phyloP scores from a whole-genome alignment of 2,329 filamentous ascomycete genomes.

The Calonectria hongkongensis region DNA sequence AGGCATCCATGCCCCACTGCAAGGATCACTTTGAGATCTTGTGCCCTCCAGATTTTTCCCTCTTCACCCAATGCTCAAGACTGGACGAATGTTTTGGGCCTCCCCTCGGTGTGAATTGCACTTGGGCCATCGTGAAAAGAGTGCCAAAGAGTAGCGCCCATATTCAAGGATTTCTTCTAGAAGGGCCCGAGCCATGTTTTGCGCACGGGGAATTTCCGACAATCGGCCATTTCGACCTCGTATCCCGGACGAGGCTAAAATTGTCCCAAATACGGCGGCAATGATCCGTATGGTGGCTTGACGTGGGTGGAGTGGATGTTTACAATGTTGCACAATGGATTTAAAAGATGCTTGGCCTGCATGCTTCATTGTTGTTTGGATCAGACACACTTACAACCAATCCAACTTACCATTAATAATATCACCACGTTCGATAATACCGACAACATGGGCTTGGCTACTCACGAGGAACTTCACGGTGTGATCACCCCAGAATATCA shows the following conservation, averaged over 20 bases:
- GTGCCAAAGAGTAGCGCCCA: not conserved
- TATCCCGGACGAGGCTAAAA: not conserved
- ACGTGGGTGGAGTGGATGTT: not conserved
- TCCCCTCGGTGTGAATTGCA: too few species aligned
- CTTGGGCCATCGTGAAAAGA: not conserved
- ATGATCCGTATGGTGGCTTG: conserved; percentile 9
- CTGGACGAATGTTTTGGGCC: not conserved
- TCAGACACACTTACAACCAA: not conserved
- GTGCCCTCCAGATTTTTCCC: not conserved
- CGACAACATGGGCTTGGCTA: not conserved
- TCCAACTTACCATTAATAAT: not conserved
- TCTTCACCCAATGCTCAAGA: not conserved
- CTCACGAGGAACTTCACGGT: not conserved
- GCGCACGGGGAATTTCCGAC: not conserved
- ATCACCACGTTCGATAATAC: not conserved
- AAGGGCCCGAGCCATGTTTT: conserved; percentile 6
- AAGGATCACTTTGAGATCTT: not conserved
- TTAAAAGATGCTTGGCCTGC: conserved; percentile 8
- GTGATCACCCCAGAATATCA: not conserved
- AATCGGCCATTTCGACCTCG: not conserved
- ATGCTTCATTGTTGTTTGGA: not conserved
- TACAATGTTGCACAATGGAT: not conserved
- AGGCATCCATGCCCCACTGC: not conserved
- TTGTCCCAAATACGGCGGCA: not conserved
- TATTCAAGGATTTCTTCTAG: not conserved